These are phyloP conservation scores for Colletotrichum sp. DNA, from an alignment of 2,329 filamentous ascomycete genomes.

Conservation along the genomic window DNA sequence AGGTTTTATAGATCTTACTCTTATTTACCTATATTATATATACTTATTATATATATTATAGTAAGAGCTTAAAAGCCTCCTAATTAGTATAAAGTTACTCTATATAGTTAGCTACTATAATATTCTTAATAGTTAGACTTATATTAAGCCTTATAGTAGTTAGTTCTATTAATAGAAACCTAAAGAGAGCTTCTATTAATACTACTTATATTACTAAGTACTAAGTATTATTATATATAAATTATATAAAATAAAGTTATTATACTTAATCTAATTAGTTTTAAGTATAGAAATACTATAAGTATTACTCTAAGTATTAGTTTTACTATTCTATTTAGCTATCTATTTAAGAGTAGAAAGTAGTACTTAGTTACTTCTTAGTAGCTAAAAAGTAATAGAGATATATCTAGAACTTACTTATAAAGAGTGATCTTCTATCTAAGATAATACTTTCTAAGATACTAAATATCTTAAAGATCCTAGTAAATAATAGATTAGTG, in stretches of 20 bases:
- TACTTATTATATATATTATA: too few relatives aligned
- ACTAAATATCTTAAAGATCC: not conserved
- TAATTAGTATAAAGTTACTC: too few relatives aligned
- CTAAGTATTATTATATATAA: too few relatives aligned
- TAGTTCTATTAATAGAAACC: too few relatives aligned
- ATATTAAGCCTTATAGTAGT: too few relatives aligned
- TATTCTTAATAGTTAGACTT: accelerated
- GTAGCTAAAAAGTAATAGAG: not conserved
- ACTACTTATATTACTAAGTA: too few relatives aligned
- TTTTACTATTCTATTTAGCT: not conserved
- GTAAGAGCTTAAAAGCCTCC: too few relatives aligned
- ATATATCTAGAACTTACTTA: not conserved
- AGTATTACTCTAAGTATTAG: not conserved
- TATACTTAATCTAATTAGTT: not conserved
- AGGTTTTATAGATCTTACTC: too few relatives aligned
- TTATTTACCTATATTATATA: too few relatives aligned
- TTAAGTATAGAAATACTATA: not conserved
- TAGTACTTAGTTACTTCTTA: not conserved
- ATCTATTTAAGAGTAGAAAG: not conserved
- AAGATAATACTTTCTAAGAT: not conserved
- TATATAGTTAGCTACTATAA: too few relatives aligned
- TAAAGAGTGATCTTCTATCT: not conserved
- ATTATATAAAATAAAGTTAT: not conserved
- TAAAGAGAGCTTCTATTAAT: too few relatives aligned
- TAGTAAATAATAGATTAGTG: not conserved